phyloP scores from a whole-genome alignment of 202 grass and related monocot species.

The Alloteropsis angusta region DNA sequence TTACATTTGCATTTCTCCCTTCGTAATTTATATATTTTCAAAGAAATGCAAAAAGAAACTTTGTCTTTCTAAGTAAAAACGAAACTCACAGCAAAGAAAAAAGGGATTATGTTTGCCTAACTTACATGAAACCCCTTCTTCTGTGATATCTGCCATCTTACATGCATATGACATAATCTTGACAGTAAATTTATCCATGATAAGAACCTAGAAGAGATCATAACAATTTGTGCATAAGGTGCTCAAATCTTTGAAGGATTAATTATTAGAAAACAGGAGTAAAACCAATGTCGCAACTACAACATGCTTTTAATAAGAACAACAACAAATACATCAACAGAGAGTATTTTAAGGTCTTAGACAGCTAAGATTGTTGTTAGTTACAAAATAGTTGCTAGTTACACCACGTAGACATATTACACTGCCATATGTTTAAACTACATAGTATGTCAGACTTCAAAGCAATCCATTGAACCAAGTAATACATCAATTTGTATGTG shows the following conservation, averaged over 20 bases:
- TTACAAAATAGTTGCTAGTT: background rate
- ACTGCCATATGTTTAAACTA: background rate
- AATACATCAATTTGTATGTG: background rate
- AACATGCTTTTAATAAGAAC: background rate
- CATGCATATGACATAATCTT: slow-evolving; percentile 89
- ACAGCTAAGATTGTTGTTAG: background rate
- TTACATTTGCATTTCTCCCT: background rate
- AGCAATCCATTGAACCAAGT: background rate
- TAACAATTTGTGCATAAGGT: slow-evolving; percentile 28
- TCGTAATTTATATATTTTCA: background rate
- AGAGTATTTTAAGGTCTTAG: background rate
- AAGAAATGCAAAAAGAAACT: background rate
- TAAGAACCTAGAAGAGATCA: slow-evolving; percentile 65
- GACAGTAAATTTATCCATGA: slow-evolving; percentile 95
- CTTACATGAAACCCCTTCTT: slow-evolving; percentile 98
- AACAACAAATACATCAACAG: slow-evolving; percentile 16
- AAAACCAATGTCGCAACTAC: background rate
- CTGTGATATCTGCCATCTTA: slow-evolving; percentile 98
- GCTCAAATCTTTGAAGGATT: background rate
- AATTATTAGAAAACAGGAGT: background rate
- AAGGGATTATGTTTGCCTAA: slow-evolving; percentile 7
- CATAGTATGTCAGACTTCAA: background rate
- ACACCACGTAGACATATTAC: background rate
- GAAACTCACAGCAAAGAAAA: background rate
- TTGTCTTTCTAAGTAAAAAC: background rate